These are phyloP conservation scores for Clavispora fructus DNA, from an alignment of 805 yeast genomes.

Conservation along the genomic window DNA sequence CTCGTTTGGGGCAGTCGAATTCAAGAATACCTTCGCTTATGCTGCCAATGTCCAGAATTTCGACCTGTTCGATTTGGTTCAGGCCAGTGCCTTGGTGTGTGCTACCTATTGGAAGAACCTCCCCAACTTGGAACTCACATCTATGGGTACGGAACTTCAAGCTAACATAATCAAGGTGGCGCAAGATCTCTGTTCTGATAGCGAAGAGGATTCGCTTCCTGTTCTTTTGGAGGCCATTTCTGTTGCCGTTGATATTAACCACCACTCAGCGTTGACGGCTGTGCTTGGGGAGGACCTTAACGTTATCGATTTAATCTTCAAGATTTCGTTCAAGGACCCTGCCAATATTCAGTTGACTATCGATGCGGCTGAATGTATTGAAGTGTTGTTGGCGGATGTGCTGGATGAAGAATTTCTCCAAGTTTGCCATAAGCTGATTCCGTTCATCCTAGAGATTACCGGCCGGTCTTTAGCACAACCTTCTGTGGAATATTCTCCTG, in stretches of 20 bases:
- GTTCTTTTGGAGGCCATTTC: constrained; percentile 67
- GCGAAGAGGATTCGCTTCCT: constrained; percentile 78
- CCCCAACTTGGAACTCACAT: constrained; percentile 3
- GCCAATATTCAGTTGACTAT: constrained; percentile 65
- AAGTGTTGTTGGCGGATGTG: constrained; percentile 48
- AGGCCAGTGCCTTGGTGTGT: constrained; percentile 43
- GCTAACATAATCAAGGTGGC: constrained; percentile 35
- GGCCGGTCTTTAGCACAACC: constrained; percentile 16
- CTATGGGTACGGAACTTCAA: constrained; percentile 23
- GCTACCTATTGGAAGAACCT: constrained; percentile 43
- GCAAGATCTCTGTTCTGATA: constrained; percentile 45
- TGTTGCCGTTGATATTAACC: constrained; percentile 42
- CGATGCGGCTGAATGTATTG: constrained; percentile 66
- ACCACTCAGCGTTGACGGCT: constrained; percentile 18
- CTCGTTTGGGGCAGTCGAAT: constrained; percentile 26
- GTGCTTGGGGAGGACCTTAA: constrained; percentile 14
- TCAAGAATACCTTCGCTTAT: constrained; percentile 5
- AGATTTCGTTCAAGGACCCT: constrained; percentile 66
- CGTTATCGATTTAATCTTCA: constrained; percentile 55
- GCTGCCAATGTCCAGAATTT: neutral
- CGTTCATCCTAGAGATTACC: constrained; percentile 39
- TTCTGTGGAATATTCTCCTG: constrained; percentile 52
- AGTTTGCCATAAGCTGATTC: constrained; percentile 50
- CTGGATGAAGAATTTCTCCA: constrained; percentile 39
- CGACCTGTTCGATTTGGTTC: constrained; percentile 12